Conservation (phyloP, 805 yeast species). For the Saccharomycopsis guyanensis region DNA sequence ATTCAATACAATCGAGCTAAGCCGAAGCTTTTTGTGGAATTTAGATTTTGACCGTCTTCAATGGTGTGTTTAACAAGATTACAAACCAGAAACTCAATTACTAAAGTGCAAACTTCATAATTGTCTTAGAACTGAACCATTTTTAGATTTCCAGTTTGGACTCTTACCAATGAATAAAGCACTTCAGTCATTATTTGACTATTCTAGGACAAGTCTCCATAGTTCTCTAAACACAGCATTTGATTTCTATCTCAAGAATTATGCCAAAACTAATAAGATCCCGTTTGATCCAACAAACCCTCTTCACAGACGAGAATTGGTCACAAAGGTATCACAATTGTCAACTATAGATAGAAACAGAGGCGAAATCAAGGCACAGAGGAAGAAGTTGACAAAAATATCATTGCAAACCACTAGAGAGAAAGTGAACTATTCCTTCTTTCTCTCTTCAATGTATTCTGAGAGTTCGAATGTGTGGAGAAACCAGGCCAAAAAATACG, state of each 20-base stretch:
- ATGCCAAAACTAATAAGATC: background rate
- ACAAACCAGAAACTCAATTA: too few relatives aligned
- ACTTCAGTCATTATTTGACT: background rate
- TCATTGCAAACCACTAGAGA: background rate
- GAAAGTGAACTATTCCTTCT: constrained; percentile 2
- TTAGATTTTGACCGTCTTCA: too few relatives aligned
- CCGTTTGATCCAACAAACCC: background rate
- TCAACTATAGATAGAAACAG: constrained; percentile 2
- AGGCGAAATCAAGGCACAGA: constrained; percentile 1
- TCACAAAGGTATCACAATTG: background rate
- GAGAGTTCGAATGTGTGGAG: constrained; percentile 1
- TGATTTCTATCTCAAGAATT: constrained; percentile 1
- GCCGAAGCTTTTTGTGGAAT: too few relatives aligned
- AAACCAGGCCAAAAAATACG: background rate
- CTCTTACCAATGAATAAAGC: background rate
- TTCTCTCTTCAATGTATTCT: constrained; percentile 4
- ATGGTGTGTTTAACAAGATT: too few relatives aligned
- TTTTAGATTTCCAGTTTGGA: too few relatives aligned
- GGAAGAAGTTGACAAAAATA: constrained; percentile 2
- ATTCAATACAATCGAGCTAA: too few relatives aligned
- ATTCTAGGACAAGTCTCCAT: background rate
- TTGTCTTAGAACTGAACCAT: too few relatives aligned
- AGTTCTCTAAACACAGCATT: constrained; percentile 1
- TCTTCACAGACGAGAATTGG: background rate
- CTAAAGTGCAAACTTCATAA: too few relatives aligned